These are phyloP conservation scores for Agrocybe pediades DNA, from an alignment of 768 basidiomycete genomes.

Conservation along the genomic window DNA sequence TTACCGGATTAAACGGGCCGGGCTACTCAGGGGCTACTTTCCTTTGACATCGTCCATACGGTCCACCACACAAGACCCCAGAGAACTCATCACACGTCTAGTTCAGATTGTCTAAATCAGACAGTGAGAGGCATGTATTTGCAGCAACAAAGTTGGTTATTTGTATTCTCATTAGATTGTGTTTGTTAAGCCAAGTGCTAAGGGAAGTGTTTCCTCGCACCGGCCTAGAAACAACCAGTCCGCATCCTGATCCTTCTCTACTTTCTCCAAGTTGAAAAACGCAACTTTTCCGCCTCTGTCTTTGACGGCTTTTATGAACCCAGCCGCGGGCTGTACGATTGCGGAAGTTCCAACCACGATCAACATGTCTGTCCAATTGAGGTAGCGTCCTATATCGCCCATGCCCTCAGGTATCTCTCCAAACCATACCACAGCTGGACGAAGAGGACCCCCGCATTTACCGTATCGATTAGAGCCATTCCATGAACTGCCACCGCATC, in stretches of 20 bases:
- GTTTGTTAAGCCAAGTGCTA: slow-evolving; percentile 27
- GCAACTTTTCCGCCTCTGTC: slow-evolving; percentile 37
- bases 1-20: not conserved
- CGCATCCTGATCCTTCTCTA: slow-evolving; percentile 33
- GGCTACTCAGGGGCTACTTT: too few species aligned
- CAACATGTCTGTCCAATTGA: slow-evolving; percentile 37
- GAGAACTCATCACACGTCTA: too few species aligned
- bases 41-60: too few species aligned
- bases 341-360: slow-evolving; percentile 48
- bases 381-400: slow-evolving; percentile 32
- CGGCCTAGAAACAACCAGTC: slow-evolving; percentile 52
- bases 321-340: slow-evolving; percentile 37
- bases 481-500: slow-evolving; percentile 25
- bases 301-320: slow-evolving; percentile 32
- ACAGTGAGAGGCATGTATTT: too few species aligned
- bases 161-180: too few species aligned
- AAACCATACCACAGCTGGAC: slow-evolving; percentile 50
- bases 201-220: slow-evolving; percentile 44
- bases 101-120: too few species aligned
- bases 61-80: too few species aligned
- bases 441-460: slow-evolving; percentile 32
- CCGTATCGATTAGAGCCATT: slow-evolving; percentile 30
- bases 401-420: slow-evolving; percentile 37
- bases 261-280: slow-evolving; percentile 40
- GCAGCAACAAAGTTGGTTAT: too few species aligned